These are phyloP conservation scores for Penicillium digitatum DNA, from an alignment of 2,329 filamentous ascomycete species.

Conservation along the genomic window DNA sequence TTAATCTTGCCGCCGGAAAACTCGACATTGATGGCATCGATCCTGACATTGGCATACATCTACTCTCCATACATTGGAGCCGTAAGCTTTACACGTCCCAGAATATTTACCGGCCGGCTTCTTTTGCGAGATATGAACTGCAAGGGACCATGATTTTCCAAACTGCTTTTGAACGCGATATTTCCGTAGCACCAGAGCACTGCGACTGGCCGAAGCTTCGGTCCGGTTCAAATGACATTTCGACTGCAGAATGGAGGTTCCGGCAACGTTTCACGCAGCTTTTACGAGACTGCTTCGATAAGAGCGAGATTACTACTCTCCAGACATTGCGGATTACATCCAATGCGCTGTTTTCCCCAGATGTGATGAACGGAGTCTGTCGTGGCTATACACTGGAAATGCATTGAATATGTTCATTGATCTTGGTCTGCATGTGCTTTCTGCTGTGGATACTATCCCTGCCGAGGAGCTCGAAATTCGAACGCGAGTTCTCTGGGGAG, in stretches of 20 bases:
- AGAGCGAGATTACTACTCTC: constrained; percentile 52
- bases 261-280: constrained; percentile 48
- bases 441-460: constrained; percentile 39
- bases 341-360: constrained; percentile 50
- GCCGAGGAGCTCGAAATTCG: constrained; percentile 48
- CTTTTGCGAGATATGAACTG: constrained; percentile 52
- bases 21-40: constrained; percentile 57
- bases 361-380: constrained; percentile 50
- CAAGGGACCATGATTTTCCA: constrained; percentile 51
- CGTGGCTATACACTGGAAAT: constrained; percentile 53
- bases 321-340: constrained; percentile 53
- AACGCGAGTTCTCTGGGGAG: constrained; percentile 47
- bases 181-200: constrained; percentile 49
- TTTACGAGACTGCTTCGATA: constrained; percentile 47
- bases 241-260: constrained; percentile 50
- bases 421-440: constrained; percentile 47
- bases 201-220: constrained; percentile 47
- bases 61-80: constrained; percentile 53
- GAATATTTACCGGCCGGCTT: constrained; percentile 51
- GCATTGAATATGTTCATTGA: constrained; percentile 54
- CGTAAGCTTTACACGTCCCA: constrained; percentile 50
- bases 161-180: constrained; percentile 52
- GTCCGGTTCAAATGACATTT: constrained; percentile 45
- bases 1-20: constrained; percentile 46
- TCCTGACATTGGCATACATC: constrained; percentile 50